phyloP scores from a whole-genome alignment of 139 green algal genomes.

The Microglena sp. region DNA sequence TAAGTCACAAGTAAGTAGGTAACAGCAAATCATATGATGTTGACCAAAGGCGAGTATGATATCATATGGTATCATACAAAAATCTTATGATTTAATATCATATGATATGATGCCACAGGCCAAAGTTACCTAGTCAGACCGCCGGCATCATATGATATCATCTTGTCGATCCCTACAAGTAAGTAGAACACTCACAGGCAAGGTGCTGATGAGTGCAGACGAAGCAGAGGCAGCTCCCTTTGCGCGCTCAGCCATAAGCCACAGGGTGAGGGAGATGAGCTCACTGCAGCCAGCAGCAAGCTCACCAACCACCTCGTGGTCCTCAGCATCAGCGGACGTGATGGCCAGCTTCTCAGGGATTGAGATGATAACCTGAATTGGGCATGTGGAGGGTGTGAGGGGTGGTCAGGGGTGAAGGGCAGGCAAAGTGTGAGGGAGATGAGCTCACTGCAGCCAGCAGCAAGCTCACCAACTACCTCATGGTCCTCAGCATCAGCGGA shows the following conservation, averaged over 20 bases:
- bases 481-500: slow-evolving; percentile 64
- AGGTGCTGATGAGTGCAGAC: slow-evolving; percentile 23
- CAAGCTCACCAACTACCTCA: slow-evolving; percentile 39
- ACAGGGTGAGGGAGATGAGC: slow-evolving; percentile 75
- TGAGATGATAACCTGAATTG: slow-evolving; percentile 24
- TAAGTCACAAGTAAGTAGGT: no score
- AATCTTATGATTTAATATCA: no score
- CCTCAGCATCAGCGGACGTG: slow-evolving; percentile 66
- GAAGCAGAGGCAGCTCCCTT: slow-evolving; percentile 23
- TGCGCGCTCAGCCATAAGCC: slow-evolving; percentile 67
- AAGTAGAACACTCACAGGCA: slow-evolving; percentile 29
- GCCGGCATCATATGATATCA: no score
- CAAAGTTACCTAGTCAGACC: no score
- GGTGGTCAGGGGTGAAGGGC: no score
- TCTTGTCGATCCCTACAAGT: no score
- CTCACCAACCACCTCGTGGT: slow-evolving; percentile 42
- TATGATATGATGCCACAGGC: no score
- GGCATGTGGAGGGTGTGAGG: no score
- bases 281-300: slow-evolving; percentile 57
- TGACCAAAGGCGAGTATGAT: no score
- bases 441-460: slow-evolving; percentile 62
- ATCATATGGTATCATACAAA: no score
- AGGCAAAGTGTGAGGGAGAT: slow-evolving; percentile 80
- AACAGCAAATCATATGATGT: no score
- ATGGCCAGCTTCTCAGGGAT: slow-evolving; percentile 64